Conservation (phyloP, 2,329 filamentous ascomycete species). For the Botryotinia convoluta region DNA sequence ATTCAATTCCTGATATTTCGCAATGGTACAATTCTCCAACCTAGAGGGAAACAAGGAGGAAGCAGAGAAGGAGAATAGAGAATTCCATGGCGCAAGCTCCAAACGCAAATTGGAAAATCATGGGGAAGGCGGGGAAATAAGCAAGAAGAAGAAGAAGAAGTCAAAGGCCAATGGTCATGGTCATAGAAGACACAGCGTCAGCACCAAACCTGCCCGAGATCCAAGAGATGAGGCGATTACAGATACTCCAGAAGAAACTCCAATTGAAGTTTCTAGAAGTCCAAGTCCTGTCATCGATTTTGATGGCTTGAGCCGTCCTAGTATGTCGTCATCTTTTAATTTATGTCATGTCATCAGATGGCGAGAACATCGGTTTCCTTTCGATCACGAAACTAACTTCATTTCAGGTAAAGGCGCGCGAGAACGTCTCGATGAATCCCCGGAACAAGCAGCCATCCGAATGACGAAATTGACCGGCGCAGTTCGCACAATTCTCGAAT, state of each 20-base stretch:
- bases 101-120: slow-evolving; percentile 15
- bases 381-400: not conserved
- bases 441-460: slow-evolving; percentile 50
- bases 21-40: slow-evolving; percentile 33
- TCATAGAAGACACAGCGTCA: slow-evolving; percentile 53
- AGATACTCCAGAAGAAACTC: slow-evolving; percentile 24
- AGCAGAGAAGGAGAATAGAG: slow-evolving; percentile 1
- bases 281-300: slow-evolving; percentile 60
- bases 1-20: not conserved
- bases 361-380: not conserved
- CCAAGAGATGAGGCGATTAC: slow-evolving; percentile 50
- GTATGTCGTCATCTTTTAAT: slow-evolving; percentile 39
- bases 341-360: not conserved
- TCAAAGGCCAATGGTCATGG: slow-evolving; percentile 32
- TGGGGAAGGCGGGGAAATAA: slow-evolving; percentile 12
- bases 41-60: slow-evolving; percentile 19
- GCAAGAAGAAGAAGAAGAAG: slow-evolving; percentile 30
- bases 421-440: slow-evolving; percentile 56
- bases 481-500: slow-evolving; percentile 65
- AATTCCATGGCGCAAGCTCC: slow-evolving; percentile 8
- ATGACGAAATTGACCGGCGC: slow-evolving; percentile 59
- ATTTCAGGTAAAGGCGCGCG: slow-evolving; percentile 59
- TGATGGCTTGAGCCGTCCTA: slow-evolving; percentile 59
- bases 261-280: slow-evolving; percentile 41
- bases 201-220: slow-evolving; percentile 60